phyloP scores from a whole-genome alignment of 345 rosid genomes.

The Arabidopsis thaliana region TAIR10.1 NC_003076.8:14590001-14590500 shows the following conservation, averaged over 20 bases:
- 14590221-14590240: not conserved
- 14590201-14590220: too few relatives aligned
- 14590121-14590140: too few relatives aligned
- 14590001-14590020: too few relatives aligned
- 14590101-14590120: too few relatives aligned
- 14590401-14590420: conserved; percentile 62
- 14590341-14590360: conserved; percentile 66
- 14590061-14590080: too few relatives aligned
- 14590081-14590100: too few relatives aligned
- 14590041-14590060: too few relatives aligned
- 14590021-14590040: too few relatives aligned
- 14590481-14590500: conserved; percentile 11
- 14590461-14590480: not conserved
- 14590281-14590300: conserved; percentile 52
- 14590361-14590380: conserved; percentile 75
- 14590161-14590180: too few relatives aligned
- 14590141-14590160: too few relatives aligned
- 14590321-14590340: conserved; percentile 51
- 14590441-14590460: conserved; percentile 77
- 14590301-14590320: conserved; percentile 30
- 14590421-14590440: conserved; percentile 70
- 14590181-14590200: too few relatives aligned
- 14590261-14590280: conserved; percentile 43
- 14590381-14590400: conserved; percentile 39
- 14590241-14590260: not conserved